Base-by-base conservation (phyloP, 2,329 filamentous ascomycete species). In the Trichoderma sp. region DNA sequence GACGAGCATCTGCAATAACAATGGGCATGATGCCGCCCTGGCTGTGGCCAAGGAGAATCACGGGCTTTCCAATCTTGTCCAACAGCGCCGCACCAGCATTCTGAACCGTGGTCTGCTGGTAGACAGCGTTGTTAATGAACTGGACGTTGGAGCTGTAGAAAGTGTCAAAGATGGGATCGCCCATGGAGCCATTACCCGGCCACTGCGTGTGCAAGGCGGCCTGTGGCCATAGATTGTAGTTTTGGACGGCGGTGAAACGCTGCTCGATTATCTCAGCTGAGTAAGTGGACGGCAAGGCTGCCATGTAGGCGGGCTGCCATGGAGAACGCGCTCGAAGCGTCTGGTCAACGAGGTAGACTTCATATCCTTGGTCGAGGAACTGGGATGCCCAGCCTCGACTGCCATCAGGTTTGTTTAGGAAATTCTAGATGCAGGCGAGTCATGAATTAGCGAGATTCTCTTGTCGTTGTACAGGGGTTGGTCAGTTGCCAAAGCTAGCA, bases 341-440 rank as follows among this genome's bases (percentile, higher is more conserved):
- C 72, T 85, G 82, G 73, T 87, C 85, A 13, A 83, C 79, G 61
- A 86, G 77, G 76, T 85, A 86, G 61, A 85, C 79, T 58, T 83
- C 81, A 75, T 85, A 84, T 17, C 85, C 84, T n/a, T 81, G 78
- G 6, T 76, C 74, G 7, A 87, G 73, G 74, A 87, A 87, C 71
- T 80, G 80, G 3, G 83, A 84, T 0, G 85, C 82, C 85, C 85
- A 87, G 17, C 85, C 85, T 9, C 79, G 80, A 15, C 81, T 77
- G 58, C 83, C 83, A 32, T 75, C 74, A 12, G 74, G 74, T 65
- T 75, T 75, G 72, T 75, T 74, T 12, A 75, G 78, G 77, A 83
- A 86, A 74, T 85, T 84, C 80, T 82, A 71, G 34, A 66, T 23
- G 8, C 30, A 70, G n/a, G 8, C 23, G 58, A 63, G 23, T 9